Conservation (phyloP, 2,329 filamentous ascomycete species). For the Tolypocladium album region DNA sequence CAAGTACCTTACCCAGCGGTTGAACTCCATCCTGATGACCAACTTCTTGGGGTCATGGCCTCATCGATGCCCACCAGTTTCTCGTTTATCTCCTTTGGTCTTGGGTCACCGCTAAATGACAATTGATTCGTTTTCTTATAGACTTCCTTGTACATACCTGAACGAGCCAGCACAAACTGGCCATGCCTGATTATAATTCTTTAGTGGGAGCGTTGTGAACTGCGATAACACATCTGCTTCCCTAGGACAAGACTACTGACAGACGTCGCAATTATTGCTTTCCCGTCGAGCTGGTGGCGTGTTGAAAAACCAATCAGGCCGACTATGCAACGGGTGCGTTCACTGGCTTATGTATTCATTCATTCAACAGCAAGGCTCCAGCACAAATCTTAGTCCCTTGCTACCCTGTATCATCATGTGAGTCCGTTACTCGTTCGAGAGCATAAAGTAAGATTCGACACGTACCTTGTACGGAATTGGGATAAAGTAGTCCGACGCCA, state of each 20-base stretch:
- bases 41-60: background rate
- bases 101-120: background rate
- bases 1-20: background rate
- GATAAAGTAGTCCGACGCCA: constrained; percentile 27
- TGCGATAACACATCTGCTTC: no score
- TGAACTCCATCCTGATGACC: background rate
- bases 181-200: no score
- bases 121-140: background rate
- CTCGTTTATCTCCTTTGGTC: background rate
- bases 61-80: background rate
- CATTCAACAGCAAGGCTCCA: constrained; percentile 10
- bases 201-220: no score
- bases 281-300: no score
- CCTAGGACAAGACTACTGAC: no score
- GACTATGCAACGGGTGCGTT: background rate
- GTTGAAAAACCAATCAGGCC: no score
- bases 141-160: background rate
- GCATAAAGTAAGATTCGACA: background rate
- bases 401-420: constrained; percentile 12
- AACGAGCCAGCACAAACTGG: background rate
- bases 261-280: no score
- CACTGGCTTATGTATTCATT: background rate
- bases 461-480: constrained; percentile 25
- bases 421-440: background rate
- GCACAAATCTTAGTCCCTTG: constrained; percentile 21